Conservation (phyloP, 208 protist species). For the Leishmania amazonensis region DNA sequence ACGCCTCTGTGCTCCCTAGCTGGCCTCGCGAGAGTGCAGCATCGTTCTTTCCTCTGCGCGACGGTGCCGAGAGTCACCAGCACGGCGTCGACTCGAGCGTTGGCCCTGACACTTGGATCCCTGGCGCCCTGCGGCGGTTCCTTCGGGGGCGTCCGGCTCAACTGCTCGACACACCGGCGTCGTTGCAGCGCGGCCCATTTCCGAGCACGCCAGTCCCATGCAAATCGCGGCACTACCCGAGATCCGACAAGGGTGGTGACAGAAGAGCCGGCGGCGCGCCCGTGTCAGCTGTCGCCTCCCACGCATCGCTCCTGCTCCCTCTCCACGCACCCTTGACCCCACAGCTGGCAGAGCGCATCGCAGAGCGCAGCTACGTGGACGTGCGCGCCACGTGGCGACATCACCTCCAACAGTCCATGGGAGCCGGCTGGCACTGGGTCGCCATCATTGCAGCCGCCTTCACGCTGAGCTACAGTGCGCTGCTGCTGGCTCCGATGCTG, state of each 20-base stretch:
- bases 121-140: not conserved
- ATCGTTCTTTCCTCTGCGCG: not conserved
- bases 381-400: constrained; percentile 43
- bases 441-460: constrained; percentile 31
- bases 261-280: not conserved
- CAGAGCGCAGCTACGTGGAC: constrained; percentile 48
- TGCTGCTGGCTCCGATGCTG: constrained; percentile 29
- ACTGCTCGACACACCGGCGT: not conserved
- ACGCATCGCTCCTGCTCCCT: not conserved
- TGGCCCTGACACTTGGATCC: not conserved
- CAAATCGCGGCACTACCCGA: not conserved
- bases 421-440: constrained; percentile 49
- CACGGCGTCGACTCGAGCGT: not conserved
- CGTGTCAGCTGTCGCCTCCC: not conserved
- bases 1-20: not conserved
- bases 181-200: not conserved
- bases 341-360: constrained; percentile 29
- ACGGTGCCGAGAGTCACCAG: not conserved
- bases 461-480: constrained; percentile 31
- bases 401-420: constrained; percentile 46
- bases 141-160: not conserved
- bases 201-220: not conserved
- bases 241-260: not conserved
- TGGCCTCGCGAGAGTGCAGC: not conserved
- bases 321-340: constrained; percentile 9